These are phyloP conservation scores for Coemansia sp. DNA, from an alignment of 192 early-diverging fungal genomes.

Conservation along the genomic window DNA sequence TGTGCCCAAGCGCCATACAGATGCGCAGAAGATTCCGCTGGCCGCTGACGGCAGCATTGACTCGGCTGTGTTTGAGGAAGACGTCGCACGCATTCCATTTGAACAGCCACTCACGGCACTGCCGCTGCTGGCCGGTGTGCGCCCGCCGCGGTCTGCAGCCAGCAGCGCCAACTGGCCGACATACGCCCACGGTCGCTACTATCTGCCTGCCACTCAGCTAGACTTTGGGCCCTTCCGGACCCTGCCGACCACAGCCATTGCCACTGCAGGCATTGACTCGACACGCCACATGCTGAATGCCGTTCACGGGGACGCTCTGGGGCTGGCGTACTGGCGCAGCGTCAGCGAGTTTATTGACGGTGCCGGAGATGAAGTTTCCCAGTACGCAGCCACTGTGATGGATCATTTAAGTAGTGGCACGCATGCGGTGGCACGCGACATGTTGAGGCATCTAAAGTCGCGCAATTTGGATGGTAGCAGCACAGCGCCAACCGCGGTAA, in stretches of 20 bases:
- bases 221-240: conserved; percentile 35
- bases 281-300: conserved; percentile 13
- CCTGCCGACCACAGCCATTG: not conserved
- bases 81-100: conserved; percentile 19
- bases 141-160: not conserved
- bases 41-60: conserved; percentile 40
- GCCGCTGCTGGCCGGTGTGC: conserved; percentile 13
- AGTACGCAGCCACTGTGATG: conserved; percentile 31
- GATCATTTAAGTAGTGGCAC: conserved; percentile 42
- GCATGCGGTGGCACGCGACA: conserved; percentile 18
- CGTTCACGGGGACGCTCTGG: conserved; percentile 37
- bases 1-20: conserved; percentile 26
- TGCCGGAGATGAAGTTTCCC: conserved; percentile 21
- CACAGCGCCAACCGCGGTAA: not conserved
- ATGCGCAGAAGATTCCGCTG: conserved; percentile 28
- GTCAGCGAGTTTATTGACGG: conserved; percentile 48
- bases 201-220: conserved; percentile 13
- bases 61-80: conserved; percentile 30
- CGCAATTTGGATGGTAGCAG: not conserved
- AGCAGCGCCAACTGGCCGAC: not conserved
- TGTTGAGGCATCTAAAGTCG: conserved; percentile 5
- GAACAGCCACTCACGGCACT: conserved; percentile 4
- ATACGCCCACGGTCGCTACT: conserved; percentile 26
- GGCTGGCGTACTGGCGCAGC: conserved; percentile 54
- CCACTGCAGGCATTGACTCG: not conserved